Percentiles rank a stretch among this genome's conserved stretches.
phyloP scores from a whole-genome alignment of 306 rosid genomes.

The Glycyrrhiza uralensis region DNA sequence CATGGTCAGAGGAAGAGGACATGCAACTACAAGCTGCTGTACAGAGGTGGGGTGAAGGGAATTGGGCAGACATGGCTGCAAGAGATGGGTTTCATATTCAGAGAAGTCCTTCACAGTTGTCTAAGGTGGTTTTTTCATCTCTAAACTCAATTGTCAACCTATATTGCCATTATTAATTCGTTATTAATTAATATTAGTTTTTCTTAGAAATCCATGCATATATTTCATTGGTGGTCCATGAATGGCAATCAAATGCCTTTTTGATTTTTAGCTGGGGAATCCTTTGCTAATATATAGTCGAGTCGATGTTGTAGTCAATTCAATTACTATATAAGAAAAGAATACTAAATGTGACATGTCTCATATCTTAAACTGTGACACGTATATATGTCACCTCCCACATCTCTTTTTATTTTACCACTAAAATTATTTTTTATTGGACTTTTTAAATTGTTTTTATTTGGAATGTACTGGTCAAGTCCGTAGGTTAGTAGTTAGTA shows the following conservation, averaged over 20 bases:
- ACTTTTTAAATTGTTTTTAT: too few relatives aligned
- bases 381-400: too few relatives aligned
- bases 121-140: slow-evolving; percentile 52
- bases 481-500: too few relatives aligned
- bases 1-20: slow-evolving; percentile 84
- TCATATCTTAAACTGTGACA: too few relatives aligned
- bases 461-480: too few relatives aligned
- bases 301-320: too few relatives aligned
- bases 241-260: background rate
- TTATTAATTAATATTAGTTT: background rate
- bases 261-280: background rate
- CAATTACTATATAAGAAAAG: too few relatives aligned
- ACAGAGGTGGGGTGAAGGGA: slow-evolving; percentile 67
- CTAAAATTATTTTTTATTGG: too few relatives aligned
- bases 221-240: background rate
- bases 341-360: too few relatives aligned
- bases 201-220: background rate
- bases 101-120: slow-evolving; percentile 57
- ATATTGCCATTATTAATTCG: background rate
- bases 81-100: slow-evolving; percentile 48
- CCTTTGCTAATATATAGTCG: too few relatives aligned
- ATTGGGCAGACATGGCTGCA: slow-evolving; percentile 59
- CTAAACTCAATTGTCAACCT: background rate
- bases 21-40: slow-evolving; percentile 56
- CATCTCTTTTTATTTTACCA: too few relatives aligned